Conservation (phyloP, 2,329 filamentous ascomycete species). For the Neofusicoccum parvum region DNA sequence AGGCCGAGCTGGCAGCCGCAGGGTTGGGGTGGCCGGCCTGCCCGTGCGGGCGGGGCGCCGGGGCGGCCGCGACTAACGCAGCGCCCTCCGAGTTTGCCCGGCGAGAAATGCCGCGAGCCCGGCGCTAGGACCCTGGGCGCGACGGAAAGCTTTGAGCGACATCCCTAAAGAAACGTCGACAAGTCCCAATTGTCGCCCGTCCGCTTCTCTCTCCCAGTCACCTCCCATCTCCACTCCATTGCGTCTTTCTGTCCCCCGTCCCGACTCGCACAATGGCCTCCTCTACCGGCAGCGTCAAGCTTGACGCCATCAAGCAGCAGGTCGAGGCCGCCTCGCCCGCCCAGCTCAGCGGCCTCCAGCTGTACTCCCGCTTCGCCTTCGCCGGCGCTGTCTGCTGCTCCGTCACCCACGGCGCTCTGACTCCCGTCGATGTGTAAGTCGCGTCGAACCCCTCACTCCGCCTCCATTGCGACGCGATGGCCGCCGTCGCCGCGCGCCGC, state of each 20-base stretch:
- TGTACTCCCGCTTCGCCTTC: slow-evolving; percentile 96
- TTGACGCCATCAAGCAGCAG: slow-evolving; percentile 55
- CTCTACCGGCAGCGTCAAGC: slow-evolving; percentile 55
- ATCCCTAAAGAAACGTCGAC: slow-evolving; percentile 18
- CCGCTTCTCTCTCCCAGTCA: slow-evolving; percentile 3
- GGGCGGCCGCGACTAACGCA: background rate
- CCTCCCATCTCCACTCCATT: slow-evolving; percentile 20
- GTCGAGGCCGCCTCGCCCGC: slow-evolving; percentile 50
- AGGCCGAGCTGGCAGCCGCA: background rate
- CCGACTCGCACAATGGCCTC: slow-evolving; percentile 41
- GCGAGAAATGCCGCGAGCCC: slow-evolving; percentile 9
- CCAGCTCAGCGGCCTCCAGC: slow-evolving; percentile 63
- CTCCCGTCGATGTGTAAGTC: slow-evolving; percentile 98
- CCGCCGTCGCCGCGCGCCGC: background rate
- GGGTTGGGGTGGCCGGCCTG: background rate
- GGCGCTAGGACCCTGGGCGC: background rate
- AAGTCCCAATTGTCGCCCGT: background rate
- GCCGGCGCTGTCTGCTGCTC: slow-evolving; percentile 97
- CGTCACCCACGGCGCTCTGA: slow-evolving; percentile 94
- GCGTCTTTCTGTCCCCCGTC: background rate
- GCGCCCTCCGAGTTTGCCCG: background rate
- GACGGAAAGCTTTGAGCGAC: slow-evolving; percentile 14
- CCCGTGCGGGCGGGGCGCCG: background rate
- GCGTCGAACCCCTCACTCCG: background rate
- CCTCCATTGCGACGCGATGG: background rate